These are phyloP conservation scores for Zychaea mexicana DNA, from an alignment of 371 early-diverging fungal genomes.

Conservation along the genomic window DNA sequence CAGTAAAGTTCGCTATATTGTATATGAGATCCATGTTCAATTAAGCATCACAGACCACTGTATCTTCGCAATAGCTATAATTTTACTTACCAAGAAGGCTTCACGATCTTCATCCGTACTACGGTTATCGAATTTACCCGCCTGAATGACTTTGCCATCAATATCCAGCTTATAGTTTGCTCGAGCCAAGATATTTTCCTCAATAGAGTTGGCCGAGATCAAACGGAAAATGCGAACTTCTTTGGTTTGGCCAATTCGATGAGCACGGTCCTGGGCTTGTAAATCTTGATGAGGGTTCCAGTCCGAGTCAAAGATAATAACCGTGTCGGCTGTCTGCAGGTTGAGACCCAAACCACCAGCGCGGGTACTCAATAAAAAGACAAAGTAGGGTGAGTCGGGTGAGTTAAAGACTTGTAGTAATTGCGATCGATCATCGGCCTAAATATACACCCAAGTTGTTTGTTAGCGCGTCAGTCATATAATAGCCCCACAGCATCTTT, in stretches of 20 bases:
- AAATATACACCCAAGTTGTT: background rate
- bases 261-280: slow-evolving; percentile 99
- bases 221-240: slow-evolving; percentile 98
- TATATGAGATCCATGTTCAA: too few relatives aligned
- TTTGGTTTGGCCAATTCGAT: slow-evolving; percentile 99
- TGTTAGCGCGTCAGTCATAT: too few relatives aligned
- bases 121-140: slow-evolving; percentile 98
- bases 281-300: slow-evolving; percentile 99
- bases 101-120: slow-evolving; percentile 94
- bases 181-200: slow-evolving; percentile 94
- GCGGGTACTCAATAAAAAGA: slow-evolving; percentile 97
- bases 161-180: slow-evolving; percentile 96
- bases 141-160: slow-evolving; percentile 98
- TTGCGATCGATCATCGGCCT: slow-evolving; percentile 84
- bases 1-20: slow-evolving; percentile 64
- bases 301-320: slow-evolving; percentile 99
- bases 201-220: slow-evolving; percentile 94
- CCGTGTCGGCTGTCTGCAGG: slow-evolving; percentile 99
- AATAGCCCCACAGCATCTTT: too few relatives aligned
- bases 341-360: slow-evolving; percentile 99
- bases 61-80: too few relatives aligned
- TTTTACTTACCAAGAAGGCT: slow-evolving; percentile 61
- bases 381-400: slow-evolving; percentile 81
- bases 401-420: slow-evolving; percentile 86
- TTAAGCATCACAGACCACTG: too few relatives aligned